Percentiles rank a stretch among this genome's conserved stretches.
Conservation (phyloP, 140 eudicot species). For the Erigeron philadelphicus region DNA sequence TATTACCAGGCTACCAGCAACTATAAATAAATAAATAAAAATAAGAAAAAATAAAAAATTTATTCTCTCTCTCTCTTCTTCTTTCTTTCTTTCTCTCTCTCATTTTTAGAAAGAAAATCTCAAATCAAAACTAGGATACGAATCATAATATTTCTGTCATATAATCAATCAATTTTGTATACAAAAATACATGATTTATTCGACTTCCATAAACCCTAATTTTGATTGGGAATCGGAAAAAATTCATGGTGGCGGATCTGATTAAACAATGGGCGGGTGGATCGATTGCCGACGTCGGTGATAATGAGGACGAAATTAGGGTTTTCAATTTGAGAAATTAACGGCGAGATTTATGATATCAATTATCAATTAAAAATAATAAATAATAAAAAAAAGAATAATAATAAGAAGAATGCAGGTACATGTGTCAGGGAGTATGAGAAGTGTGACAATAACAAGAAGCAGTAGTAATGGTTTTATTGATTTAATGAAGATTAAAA, state of each 20-base stretch:
- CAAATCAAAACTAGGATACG: not conserved
- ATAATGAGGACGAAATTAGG: too few relatives aligned
- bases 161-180: too few relatives aligned
- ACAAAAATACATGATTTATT: too few relatives aligned
- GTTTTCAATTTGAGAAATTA: too few relatives aligned
- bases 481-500: constrained; percentile 99
- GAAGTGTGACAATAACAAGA: constrained; percentile 94
- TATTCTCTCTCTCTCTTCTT: not conserved
- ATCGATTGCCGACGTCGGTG: too few relatives aligned
- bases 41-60: not conserved
- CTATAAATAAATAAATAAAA: not conserved
- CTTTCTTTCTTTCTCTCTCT: constrained; percentile 2
- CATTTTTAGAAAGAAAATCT: constrained; percentile 16
- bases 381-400: not conserved
- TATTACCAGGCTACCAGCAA: not conserved
- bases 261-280: too few relatives aligned
- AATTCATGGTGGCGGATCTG: too few relatives aligned
- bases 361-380: too few relatives aligned
- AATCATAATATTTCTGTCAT: too few relatives aligned
- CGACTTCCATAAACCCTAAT: too few relatives aligned
- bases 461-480: constrained; percentile 66
- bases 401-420: constrained; percentile 59
- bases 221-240: too few relatives aligned
- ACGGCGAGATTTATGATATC: too few relatives aligned
- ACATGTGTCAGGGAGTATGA: constrained; percentile 98